Evolutionary conservation across 345 rosid genomes (phyloP).

Genomic region (Camelina hispida): DNA sequence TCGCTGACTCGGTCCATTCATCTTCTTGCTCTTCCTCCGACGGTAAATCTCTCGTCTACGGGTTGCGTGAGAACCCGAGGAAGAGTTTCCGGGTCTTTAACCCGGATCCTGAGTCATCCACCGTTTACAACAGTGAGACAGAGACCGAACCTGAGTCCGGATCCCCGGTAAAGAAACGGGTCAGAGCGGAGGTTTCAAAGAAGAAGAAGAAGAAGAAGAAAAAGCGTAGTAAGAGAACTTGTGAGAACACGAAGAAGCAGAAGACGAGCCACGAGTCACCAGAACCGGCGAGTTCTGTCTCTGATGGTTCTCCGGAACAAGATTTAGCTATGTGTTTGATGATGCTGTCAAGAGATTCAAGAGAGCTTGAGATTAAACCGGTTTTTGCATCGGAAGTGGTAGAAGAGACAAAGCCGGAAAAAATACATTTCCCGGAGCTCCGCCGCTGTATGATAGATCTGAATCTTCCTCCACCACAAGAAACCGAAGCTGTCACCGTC

Average conservation of each 20-base stretch:
- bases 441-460: constrained; percentile 72
- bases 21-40: constrained; percentile 60
- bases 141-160: constrained; percentile 72
- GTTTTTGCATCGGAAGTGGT: constrained; percentile 42
- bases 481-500: constrained; percentile 50
- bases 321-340: constrained; percentile 90
- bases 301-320: constrained; percentile 72
- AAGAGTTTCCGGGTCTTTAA: constrained; percentile 69
- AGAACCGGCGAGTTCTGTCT: constrained; percentile 85
- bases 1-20: constrained; percentile 43
- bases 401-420: constrained; percentile 44
- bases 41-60: constrained; percentile 52
- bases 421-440: constrained; percentile 36
- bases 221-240: constrained; percentile 14
- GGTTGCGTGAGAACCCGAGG: constrained; percentile 76
- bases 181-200: constrained; percentile 37
- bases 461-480: constrained; percentile 90
- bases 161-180: constrained; percentile 64
- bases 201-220: constrained; percentile 24
- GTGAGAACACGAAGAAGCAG: constrained; percentile 31
- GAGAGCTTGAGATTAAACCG: constrained; percentile 45
- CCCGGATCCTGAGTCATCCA: constrained; percentile 58
- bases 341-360: constrained; percentile 92
- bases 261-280: constrained; percentile 49
- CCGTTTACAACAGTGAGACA: constrained; percentile 66